phyloP scores from a whole-genome alignment of 306 rosid species.

The Mimosa pudica region DNA sequence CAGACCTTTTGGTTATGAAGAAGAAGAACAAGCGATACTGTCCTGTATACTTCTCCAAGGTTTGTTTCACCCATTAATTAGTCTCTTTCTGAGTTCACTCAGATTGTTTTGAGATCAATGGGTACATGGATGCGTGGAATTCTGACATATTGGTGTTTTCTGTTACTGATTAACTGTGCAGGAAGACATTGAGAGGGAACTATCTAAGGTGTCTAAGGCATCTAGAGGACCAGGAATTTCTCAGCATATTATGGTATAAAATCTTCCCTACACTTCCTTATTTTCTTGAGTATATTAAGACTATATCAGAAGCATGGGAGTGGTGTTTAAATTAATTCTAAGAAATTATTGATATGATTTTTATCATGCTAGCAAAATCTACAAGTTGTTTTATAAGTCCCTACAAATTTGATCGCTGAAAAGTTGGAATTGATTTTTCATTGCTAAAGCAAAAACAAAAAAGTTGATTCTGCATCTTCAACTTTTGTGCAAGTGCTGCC shows the following conservation, averaged over 20 bases:
- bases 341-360: neutral
- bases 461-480: neutral
- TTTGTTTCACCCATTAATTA: slow-evolving; percentile 45
- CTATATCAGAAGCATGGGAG: slow-evolving; percentile 19
- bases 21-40: slow-evolving; percentile 92
- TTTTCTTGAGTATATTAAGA: slow-evolving; percentile 12
- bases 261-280: slow-evolving; percentile 24
- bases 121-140: slow-evolving; percentile 7
- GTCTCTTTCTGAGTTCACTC: slow-evolving; percentile 23
- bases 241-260: slow-evolving; percentile 75
- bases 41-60: slow-evolving; percentile 91
- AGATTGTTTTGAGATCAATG: slow-evolving; percentile 18
- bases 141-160: slow-evolving; percentile 18
- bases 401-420: neutral
- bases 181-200: slow-evolving; percentile 93
- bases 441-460: no score
- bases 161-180: slow-evolving; percentile 42
- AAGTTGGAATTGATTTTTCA: neutral
- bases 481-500: neutral
- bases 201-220: slow-evolving; percentile 68
- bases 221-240: slow-evolving; percentile 68
- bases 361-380: slow-evolving; percentile 1
- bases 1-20: slow-evolving; percentile 87
- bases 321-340: slow-evolving; percentile 20
- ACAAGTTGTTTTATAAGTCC: neutral